Percentiles rank a stretch among this genome's conserved stretches.
Conservation (phyloP, 1,284 basidiomycete genomes). For the Sanghuangporus baumii region DNA sequence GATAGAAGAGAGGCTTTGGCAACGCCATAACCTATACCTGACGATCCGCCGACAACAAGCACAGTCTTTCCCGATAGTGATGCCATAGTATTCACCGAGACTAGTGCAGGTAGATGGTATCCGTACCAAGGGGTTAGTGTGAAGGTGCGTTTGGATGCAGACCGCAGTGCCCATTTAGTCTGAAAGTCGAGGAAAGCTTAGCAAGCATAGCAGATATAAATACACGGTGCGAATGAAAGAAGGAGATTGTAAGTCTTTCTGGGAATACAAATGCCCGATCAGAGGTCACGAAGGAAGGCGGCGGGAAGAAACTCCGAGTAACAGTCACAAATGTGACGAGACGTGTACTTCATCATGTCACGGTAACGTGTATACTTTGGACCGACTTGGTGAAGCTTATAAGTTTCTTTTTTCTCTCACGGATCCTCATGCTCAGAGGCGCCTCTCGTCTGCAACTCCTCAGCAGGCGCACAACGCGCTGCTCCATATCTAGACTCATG, state of each 20-base stretch:
- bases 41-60: constrained; percentile 15
- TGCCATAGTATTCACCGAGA: not conserved
- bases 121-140: not conserved
- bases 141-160: not conserved
- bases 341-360: too few species aligned
- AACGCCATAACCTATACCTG: constrained; percentile 17
- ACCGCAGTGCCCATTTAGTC: not conserved
- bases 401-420: not conserved
- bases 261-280: too few species aligned
- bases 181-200: not conserved
- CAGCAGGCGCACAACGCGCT: not conserved
- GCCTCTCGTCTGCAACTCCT: not conserved
- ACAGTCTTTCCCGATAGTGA: constrained; percentile 10
- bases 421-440: not conserved
- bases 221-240: not conserved
- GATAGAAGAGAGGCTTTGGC: constrained; percentile 13
- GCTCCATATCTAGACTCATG: not conserved
- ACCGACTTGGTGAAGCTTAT: too few species aligned
- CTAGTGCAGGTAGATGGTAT: not conserved
- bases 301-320: too few species aligned
- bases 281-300: too few species aligned
- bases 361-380: too few species aligned
- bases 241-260: too few species aligned
- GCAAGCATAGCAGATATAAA: not conserved
- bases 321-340: too few species aligned